Evolutionary conservation across 2,329 filamentous ascomycete species (phyloP), one percentile per base, ranked within the genome.

Genomic region (Penicillium hordei): DNA sequence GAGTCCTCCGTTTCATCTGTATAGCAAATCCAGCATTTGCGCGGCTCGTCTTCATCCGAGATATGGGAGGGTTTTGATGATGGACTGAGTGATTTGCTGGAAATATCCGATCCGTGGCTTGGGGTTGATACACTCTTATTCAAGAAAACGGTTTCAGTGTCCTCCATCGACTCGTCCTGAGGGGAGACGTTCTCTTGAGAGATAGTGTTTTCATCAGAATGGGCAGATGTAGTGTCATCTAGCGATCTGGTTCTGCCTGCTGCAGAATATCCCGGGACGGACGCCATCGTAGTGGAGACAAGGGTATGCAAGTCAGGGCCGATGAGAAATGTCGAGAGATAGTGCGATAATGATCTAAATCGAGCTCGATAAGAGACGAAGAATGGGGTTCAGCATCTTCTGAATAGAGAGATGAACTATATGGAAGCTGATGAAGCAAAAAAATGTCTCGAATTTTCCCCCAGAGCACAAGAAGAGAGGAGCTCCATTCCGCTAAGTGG

Each of bases 1-100:
- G 73, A 75, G 57, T 89, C 86, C 67, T 89, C 86, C 7, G 81
- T 86, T 64, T 86, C 82, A 59, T 88, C 86, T 48, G 81, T 82
- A 71, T 88, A 87, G 72, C 86, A 89, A 61, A 89, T 88, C 86
- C 86, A 89, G 70, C 86, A 89, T 71, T 82, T 86, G 58, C 76
- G 74, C 5, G 77, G 77, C 31, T 80, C 79, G 7, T 67, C 63
- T 31, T 62, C 61, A 33, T 61, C 58, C 6, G 64, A 44, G 33
- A 60, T 25, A 25, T 65, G 60, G 29, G 57, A 33, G 21, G 56
- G 49, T 48, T 61, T 59, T 43, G 60, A 39, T 19, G 51, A 54
- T 53, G 59, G 54, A 36, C 38, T 48, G 31, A 63, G 52, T 25
- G 63, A 40, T 55, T 67, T 66, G 23, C 57, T 62, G 48, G 63